These are phyloP conservation scores for Talaromyces pinophilus DNA, from an alignment of 2,329 filamentous ascomycete genomes.

Conservation along the genomic window DNA sequence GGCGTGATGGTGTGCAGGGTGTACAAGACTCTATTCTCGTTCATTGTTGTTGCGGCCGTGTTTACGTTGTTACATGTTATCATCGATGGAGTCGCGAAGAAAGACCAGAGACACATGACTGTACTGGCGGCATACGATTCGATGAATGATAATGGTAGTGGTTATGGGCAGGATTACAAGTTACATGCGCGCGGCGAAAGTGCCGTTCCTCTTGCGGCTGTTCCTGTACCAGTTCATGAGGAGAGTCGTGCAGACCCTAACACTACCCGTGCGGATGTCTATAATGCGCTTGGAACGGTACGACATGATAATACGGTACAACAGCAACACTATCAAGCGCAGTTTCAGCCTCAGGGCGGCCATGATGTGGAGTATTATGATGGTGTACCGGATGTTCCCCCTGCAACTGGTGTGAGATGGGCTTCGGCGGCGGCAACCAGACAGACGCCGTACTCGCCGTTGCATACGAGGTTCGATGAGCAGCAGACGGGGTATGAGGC, in stretches of 20 bases:
- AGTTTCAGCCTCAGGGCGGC: slow-evolving; percentile 12
- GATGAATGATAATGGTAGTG: slow-evolving; percentile 28
- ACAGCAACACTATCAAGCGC: slow-evolving; percentile 20
- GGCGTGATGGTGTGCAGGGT: slow-evolving; percentile 59
- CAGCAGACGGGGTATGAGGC: slow-evolving; percentile 18
- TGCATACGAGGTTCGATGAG: slow-evolving; percentile 28
- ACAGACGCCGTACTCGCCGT: slow-evolving; percentile 22
- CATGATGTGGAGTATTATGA: slow-evolving; percentile 32
- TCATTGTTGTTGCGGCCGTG: slow-evolving; percentile 52
- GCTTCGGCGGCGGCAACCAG: slow-evolving; percentile 20
- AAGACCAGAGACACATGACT: slow-evolving; percentile 48
- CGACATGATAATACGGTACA: slow-evolving; percentile 21
- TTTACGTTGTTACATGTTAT: slow-evolving; percentile 50
- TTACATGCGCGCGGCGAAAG: slow-evolving; percentile 30
- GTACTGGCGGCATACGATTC: slow-evolving; percentile 50
- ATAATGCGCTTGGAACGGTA: slow-evolving; percentile 24
- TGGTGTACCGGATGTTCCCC: slow-evolving; percentile 28
- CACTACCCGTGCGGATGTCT: slow-evolving; percentile 16
- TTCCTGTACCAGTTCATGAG: background rate
- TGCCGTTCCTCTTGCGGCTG: slow-evolving; percentile 24
- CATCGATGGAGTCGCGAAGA: slow-evolving; percentile 55
- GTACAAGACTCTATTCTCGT: slow-evolving; percentile 63
- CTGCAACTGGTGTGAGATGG: slow-evolving; percentile 25
- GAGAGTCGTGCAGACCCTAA: background rate
- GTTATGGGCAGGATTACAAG: slow-evolving; percentile 37